These are phyloP conservation scores for Barnettozyma hawaiiensis DNA, from an alignment of 1,139 yeast species.

Conservation along the genomic window DNA sequence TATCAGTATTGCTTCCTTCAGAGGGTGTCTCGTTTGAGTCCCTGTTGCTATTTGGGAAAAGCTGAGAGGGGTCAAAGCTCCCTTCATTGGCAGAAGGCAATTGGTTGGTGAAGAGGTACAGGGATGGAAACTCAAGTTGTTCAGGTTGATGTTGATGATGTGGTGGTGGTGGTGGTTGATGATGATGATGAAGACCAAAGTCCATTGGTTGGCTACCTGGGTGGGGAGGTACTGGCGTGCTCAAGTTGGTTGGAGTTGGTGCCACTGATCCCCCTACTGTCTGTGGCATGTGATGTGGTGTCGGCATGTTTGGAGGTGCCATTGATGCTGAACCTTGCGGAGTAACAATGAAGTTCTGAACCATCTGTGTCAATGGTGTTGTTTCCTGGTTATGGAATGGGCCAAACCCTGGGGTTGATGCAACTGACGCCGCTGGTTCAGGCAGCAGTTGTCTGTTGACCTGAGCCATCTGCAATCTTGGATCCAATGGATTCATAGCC, in stretches of 20 bases:
- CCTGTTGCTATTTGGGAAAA: constrained; percentile 19
- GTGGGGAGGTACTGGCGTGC: constrained; percentile 1
- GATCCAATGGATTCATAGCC: constrained; percentile 1
- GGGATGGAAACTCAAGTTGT: constrained; percentile 23
- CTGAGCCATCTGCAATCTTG: background rate
- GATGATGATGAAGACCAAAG: no score
- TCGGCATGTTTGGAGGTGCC: constrained; percentile 4
- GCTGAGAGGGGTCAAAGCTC: constrained; percentile 24
- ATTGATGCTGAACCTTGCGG: constrained; percentile 7
- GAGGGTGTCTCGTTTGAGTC: constrained; percentile 13
- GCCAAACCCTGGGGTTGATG: constrained; percentile 5
- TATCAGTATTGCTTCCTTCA: constrained; percentile 14
- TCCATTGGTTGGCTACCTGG: background rate
- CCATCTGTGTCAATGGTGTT: constrained; percentile 6
- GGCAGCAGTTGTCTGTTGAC: background rate
- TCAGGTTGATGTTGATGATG: constrained; percentile 7
- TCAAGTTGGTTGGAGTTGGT: background rate
- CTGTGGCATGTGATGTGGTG: background rate
- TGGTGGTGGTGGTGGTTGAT: no score
- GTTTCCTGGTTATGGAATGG: constrained; percentile 3
- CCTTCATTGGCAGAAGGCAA: constrained; percentile 17
- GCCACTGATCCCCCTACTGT: constrained; percentile 1
- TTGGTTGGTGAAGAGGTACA: constrained; percentile 24
- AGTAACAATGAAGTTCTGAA: constrained; percentile 6
- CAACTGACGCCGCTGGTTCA: constrained; percentile 1